phyloP scores from a whole-genome alignment of 176 grass and related monocot genomes.

The Poa annua region DNA sequence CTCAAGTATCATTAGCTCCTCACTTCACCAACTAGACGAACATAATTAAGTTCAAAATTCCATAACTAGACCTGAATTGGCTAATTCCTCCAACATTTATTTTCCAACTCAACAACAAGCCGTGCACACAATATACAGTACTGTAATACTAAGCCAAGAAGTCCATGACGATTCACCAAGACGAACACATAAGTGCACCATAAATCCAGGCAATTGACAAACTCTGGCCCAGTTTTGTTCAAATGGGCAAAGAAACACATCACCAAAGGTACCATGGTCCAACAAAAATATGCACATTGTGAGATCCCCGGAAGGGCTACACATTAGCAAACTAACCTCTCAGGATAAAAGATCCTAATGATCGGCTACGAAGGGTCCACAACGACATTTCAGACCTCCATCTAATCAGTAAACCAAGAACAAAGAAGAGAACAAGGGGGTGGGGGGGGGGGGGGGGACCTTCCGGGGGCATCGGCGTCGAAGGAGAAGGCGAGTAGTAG shows the following conservation, averaged over 20 bases:
- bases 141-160: background rate
- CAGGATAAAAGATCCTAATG: background rate
- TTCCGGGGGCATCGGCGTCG: conserved; percentile 52
- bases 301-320: background rate
- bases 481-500: conserved; percentile 61
- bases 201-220: background rate
- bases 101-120: background rate
- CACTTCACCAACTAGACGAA: background rate
- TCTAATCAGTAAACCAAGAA: conserved; percentile 3
- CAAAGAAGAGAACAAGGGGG: background rate
- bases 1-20: background rate
- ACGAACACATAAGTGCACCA: background rate
- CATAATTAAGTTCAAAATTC: background rate
- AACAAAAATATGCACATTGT: background rate
- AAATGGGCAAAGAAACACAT: background rate
- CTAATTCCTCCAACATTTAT: background rate
- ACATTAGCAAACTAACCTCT: background rate
- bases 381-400: background rate
- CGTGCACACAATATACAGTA: background rate
- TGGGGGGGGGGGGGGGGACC: too few relatives aligned
- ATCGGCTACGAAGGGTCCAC: background rate
- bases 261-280: background rate
- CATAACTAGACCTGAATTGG: background rate
- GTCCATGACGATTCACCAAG: background rate
- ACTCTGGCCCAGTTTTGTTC: background rate